Evolutionary conservation across 345 rosid species (phyloP).

Genomic region (Linum trigynum): DNA sequence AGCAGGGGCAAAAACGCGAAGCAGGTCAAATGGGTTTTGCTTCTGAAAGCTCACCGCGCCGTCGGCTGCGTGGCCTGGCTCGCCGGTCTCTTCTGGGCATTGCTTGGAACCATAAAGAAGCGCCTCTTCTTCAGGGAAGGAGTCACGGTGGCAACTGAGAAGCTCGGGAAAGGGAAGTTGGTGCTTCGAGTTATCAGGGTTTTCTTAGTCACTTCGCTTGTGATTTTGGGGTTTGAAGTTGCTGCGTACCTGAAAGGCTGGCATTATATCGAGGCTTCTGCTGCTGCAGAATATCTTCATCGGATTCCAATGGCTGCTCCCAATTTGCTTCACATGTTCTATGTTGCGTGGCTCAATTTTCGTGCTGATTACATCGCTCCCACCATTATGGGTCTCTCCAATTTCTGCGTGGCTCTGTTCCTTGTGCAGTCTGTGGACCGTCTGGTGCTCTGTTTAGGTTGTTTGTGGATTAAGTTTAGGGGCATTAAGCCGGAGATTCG

Average conservation of each 20-base stretch:
- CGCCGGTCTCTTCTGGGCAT: slow-evolving; percentile 61
- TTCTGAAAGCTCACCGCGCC: slow-evolving; percentile 83
- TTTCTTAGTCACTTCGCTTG: slow-evolving; percentile 40
- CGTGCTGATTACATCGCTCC: slow-evolving; percentile 71
- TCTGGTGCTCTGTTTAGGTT: slow-evolving; percentile 58
- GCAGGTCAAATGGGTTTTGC: slow-evolving; percentile 88
- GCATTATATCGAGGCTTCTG: slow-evolving; percentile 47
- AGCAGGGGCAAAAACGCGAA: slow-evolving; percentile 77
- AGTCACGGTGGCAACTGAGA: slow-evolving; percentile 46
- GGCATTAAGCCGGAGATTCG: slow-evolving; percentile 48
- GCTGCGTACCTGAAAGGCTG: slow-evolving; percentile 67
- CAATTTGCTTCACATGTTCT: slow-evolving; percentile 50
- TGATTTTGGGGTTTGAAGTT: slow-evolving; percentile 51
- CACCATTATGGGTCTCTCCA: slow-evolving; percentile 44
- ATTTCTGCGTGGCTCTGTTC: slow-evolving; percentile 59
- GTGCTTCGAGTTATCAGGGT: slow-evolving; percentile 46
- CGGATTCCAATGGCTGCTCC: slow-evolving; percentile 49
- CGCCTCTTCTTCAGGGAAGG: slow-evolving; percentile 56
- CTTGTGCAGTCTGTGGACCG: slow-evolving; percentile 73
- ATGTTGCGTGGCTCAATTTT: slow-evolving; percentile 50
- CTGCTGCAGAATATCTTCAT: slow-evolving; percentile 28
- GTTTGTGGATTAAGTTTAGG: slow-evolving; percentile 73
- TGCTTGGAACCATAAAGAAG: slow-evolving; percentile 67
- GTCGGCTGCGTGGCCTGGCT: slow-evolving; percentile 78
- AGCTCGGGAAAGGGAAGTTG: slow-evolving; percentile 51